Evolutionary conservation across 805 yeast species (phyloP).

Genomic region (Candida pseudofarinosa): DNA sequence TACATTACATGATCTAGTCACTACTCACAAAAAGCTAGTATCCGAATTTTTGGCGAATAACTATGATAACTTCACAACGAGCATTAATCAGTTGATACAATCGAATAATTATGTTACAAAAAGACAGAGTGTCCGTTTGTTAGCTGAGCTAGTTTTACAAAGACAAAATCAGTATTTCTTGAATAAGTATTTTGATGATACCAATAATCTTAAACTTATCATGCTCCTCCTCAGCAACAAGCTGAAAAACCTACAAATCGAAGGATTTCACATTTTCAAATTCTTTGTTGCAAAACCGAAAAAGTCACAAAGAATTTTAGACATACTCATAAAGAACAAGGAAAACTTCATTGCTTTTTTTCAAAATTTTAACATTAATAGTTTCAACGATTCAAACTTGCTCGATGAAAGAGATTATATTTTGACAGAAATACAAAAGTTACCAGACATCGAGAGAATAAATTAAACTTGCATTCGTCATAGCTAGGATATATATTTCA

Average conservation of each 20-base stretch:
- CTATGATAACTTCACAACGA: slow-evolving; percentile 52
- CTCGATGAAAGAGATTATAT: slow-evolving; percentile 80
- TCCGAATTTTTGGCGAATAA: slow-evolving; percentile 64
- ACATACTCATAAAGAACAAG: slow-evolving; percentile 79
- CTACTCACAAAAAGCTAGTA: slow-evolving; percentile 64
- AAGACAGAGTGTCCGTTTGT: slow-evolving; percentile 78
- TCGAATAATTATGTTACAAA: slow-evolving; percentile 87
- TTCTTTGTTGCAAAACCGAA: slow-evolving; percentile 95
- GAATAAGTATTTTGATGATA: slow-evolving; percentile 71
- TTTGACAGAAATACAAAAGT: slow-evolving; percentile 63
- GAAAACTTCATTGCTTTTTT: slow-evolving; percentile 70
- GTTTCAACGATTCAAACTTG: slow-evolving; percentile 62
- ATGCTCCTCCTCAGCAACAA: slow-evolving; percentile 87
- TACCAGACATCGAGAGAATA: slow-evolving; percentile 55
- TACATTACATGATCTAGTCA: slow-evolving; percentile 66
- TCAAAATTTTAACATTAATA: slow-evolving; percentile 56
- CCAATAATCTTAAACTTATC: slow-evolving; percentile 77
- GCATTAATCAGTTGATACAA: slow-evolving; percentile 66
- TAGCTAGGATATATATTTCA: background rate
- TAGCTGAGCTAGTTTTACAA: slow-evolving; percentile 67
- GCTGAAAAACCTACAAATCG: slow-evolving; percentile 82
- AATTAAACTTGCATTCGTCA: slow-evolving; percentile 1
- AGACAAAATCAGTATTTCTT: slow-evolving; percentile 69
- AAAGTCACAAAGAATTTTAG: slow-evolving; percentile 73
- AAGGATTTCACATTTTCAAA: slow-evolving; percentile 90